Base-by-base conservation (phyloP, 2,329 filamentous ascomycete genomes). In the Colletotrichum incanum region DNA sequence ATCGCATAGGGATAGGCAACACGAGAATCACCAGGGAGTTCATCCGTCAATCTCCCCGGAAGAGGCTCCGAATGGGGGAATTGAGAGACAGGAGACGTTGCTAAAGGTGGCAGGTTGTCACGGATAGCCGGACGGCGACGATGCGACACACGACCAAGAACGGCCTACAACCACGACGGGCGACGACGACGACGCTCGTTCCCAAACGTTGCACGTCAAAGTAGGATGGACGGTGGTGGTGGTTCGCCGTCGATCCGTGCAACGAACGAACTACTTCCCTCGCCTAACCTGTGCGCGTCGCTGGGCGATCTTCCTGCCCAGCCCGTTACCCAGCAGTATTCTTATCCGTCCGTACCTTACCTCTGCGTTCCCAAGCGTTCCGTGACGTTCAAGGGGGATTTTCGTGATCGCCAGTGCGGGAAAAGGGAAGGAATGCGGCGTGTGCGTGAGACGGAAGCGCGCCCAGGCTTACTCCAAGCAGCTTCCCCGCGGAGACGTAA, bases 331-430 rank as follows among this genome's bases (percentile, higher is more conserved):
- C 23, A 26, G 26, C n/a, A 26, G 23, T 4, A 50, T 26, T 23
- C 16, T 26, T 5, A 26, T 7, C 45, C 23, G 23, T 50, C 7
- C 23, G 23, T 4, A 5, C 47, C 23, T 20, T n/a, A 1, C 43
- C 47, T 5, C 31, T n/a, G 31, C 9, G 20, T 20, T 43, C 28
- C 63, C 63, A 71, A 59, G 56, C 61, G 54, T 49, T 66, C 54
- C 67, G 67, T 58, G 66, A 70, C 63, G 67, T 61, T 59, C 43
- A 69, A 72, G 65, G 58, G 58, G 65, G 69, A 55, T 69, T 64
- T 59, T n/a, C 63, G 56, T 54, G 69, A 72, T 72, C 69, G 69
- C 47, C 65, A 8, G 56, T 41, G 23, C 45, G 49, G 41, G n/a
- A 55, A 31, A 23, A 45, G 39, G 45, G 45, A 63, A 54, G 64